A percentile compares a stretch with the other conserved stretches of the same genome.
Conservation (phyloP, 164 flowering plant species). For the Euptelea pleiosperma region DNA sequence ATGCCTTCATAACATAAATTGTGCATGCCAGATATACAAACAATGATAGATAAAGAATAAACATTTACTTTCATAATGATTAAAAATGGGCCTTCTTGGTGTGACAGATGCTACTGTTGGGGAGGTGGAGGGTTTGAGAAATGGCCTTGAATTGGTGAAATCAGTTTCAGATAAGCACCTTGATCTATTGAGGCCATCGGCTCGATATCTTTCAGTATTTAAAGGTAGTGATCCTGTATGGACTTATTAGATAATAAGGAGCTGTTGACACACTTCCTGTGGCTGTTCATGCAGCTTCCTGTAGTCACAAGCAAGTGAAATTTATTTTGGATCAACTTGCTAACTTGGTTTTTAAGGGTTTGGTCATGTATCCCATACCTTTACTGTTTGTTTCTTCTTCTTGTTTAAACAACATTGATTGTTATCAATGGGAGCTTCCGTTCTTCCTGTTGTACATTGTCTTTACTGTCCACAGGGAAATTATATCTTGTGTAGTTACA, state of each 20-base stretch:
- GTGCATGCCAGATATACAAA: slow-evolving; percentile 3
- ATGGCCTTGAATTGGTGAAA: slow-evolving; percentile 51
- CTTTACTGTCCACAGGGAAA: background rate
- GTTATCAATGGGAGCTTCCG: background rate
- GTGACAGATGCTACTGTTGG: slow-evolving; percentile 42
- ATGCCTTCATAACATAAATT: slow-evolving; percentile 4
- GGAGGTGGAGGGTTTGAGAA: slow-evolving; percentile 40
- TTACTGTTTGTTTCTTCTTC: background rate
- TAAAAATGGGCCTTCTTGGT: slow-evolving; percentile 25
- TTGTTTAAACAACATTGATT: background rate
- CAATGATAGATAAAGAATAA: background rate
- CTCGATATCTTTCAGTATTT: slow-evolving; percentile 51
- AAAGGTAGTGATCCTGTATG: slow-evolving; percentile 45
- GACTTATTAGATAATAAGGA: background rate
- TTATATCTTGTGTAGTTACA: background rate
- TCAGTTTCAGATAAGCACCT: slow-evolving; percentile 55
- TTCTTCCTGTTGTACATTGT: slow-evolving; percentile 1
- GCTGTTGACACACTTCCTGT: background rate
- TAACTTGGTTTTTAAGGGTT: background rate
- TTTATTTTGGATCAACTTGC: background rate
- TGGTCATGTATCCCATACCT: background rate
- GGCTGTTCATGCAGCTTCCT: background rate
- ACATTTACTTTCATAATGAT: slow-evolving; percentile 3
- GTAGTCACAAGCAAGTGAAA: background rate
- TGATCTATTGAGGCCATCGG: slow-evolving; percentile 69